Evolutionary conservation across 1,284 basidiomycete genomes (phyloP), one percentile per base, ranked within the genome.

Genomic region (Microbotryomycetes sp.): DNA sequence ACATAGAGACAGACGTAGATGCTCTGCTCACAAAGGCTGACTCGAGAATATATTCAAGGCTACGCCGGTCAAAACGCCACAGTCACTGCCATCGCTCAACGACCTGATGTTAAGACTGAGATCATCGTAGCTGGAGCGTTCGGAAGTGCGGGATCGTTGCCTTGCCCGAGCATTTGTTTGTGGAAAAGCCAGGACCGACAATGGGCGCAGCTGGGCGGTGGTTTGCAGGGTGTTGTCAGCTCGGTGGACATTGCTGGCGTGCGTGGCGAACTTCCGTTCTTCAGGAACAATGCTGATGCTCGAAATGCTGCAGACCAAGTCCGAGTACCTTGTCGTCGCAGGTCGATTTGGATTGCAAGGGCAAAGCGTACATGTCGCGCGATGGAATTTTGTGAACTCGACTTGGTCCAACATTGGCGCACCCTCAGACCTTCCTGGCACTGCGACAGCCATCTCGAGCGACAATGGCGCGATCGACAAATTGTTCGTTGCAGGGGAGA

Each of bases 121-220:
- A 74, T 97, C 56, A 79, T 96, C 55, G 87, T 94, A 5, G 89
- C 87, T 3, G 94, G 94, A 27, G 84, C 85, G 18, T 97, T 98
- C 70, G 78, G 83, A 0, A 81, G 83, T 48, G 90, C 88, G 1
- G 93, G 91, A 7, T 82, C 84, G 0, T 76, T 88, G 21, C 75
- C 78, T 0, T 97, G 94, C 75, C 81, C 82, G 35, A 86, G 83
- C 2, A 83, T 97, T 52, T 98, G 94, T 75, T 78, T 83, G 23
- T 86, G 89, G 75, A 85, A 91, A 71, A 81, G 80, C 3, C 74
- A 74, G 4, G 78, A 78, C 18, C 83, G 82, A 64, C 85, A 87
- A 70, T 98, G 93, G 93, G 85, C 78, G 54, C 76, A 81, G 2
- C 81, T 96, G 29, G 91, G 90, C n/a, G 80, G 78, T 58, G 91